Evolutionary conservation across 2,329 filamentous ascomycete genomes (phyloP), one percentile per base, ranked within the genome.

Genomic region (Juglanconis oblonga): DNA sequence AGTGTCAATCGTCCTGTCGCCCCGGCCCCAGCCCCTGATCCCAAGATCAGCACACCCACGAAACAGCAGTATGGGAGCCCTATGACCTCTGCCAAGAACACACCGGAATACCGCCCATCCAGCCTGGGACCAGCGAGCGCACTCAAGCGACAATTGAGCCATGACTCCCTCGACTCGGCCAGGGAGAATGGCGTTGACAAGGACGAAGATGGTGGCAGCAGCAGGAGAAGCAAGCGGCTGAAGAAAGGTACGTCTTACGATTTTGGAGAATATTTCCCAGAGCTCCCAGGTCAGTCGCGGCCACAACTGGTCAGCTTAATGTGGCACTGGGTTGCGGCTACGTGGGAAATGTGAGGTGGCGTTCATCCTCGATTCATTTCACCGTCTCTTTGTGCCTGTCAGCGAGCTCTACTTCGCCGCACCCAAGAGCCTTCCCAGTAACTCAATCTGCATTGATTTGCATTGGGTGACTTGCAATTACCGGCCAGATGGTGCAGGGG

Each of bases 181-280:
- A 80, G 74, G 62, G 83, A 85, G 24, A 72, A 69, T 9, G 76
- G 76, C 4, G 70, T 70, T 10, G 79, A 81, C 48, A 80, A 77
- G 38, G 84, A 85, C 9, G 88, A 92, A 1, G 89, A 92, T 53
- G 79, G 78, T 66, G 84, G 84, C 63, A 57, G 31, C 24, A 91
- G 89, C 65, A 86, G 95, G 64, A 87, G 94, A 60, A 97, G 93
- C 74, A 99, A 99, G 77, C 87, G 95, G 48, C 81, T 97, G 11
- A 96, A 95, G 74, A 97, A 96, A 81, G 88, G 87, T 89, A 80
- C 70, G 82, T 74, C 49, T 8, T 50, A 40, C 40, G 5, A 31
- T 8, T 52, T 36, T 8, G 14, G 57, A 14, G 24, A 64, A 36
- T 52, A 55, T 13, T 55, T 56, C 52, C 24, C 24, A 24, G 24